These are phyloP conservation scores for Sordaria brevicollis DNA, from an alignment of 495 filamentous ascomycete genomes.

Conservation along the genomic window DNA sequence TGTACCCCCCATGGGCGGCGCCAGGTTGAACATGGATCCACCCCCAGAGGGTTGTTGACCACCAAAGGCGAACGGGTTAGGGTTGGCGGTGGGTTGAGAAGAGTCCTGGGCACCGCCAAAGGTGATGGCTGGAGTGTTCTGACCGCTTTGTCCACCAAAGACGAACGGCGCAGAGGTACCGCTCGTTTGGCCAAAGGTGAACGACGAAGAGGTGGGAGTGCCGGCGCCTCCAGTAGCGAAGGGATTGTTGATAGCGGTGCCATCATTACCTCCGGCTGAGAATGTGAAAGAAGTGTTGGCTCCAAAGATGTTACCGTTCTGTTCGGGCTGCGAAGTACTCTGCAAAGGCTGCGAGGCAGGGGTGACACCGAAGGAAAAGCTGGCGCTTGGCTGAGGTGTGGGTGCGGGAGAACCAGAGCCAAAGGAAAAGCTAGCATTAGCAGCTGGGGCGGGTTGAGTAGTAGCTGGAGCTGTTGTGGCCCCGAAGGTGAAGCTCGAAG, in stretches of 20 bases:
- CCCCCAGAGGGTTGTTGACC: slow-evolving; percentile 15
- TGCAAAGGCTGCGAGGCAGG: slow-evolving; percentile 5
- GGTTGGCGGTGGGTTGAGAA: slow-evolving; percentile 3
- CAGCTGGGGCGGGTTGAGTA: slow-evolving; percentile 15
- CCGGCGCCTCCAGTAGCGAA: slow-evolving; percentile 22
- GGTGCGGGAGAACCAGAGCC: slow-evolving; percentile 15
- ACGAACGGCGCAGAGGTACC: slow-evolving; percentile 14
- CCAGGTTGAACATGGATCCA: slow-evolving; percentile 22
- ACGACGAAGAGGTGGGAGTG: slow-evolving; percentile 22
- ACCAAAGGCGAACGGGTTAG: slow-evolving; percentile 16
- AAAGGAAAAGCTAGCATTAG: slow-evolving; percentile 8
- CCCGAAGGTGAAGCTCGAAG: slow-evolving; percentile 19
- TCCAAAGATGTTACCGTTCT: slow-evolving; percentile 13
- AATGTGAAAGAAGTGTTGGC: slow-evolving; percentile 28
- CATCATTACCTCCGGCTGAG: slow-evolving; percentile 20
- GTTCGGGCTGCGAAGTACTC: slow-evolving; percentile 1
- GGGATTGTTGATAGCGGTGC: slow-evolving; percentile 28
- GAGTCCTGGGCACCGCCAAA: slow-evolving; percentile 17
- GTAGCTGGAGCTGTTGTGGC: slow-evolving; percentile 14
- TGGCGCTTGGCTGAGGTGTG: slow-evolving; percentile 19
- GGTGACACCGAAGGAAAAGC: slow-evolving; percentile 8
- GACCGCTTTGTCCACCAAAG: slow-evolving; percentile 14
- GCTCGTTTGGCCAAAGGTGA: slow-evolving; percentile 27
- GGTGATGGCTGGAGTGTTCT: slow-evolving; percentile 15
- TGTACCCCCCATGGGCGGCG: slow-evolving; percentile 23